Evolutionary conservation across 768 basidiomycete species (phyloP).

Genomic region (Suillus occidentalis): DNA sequence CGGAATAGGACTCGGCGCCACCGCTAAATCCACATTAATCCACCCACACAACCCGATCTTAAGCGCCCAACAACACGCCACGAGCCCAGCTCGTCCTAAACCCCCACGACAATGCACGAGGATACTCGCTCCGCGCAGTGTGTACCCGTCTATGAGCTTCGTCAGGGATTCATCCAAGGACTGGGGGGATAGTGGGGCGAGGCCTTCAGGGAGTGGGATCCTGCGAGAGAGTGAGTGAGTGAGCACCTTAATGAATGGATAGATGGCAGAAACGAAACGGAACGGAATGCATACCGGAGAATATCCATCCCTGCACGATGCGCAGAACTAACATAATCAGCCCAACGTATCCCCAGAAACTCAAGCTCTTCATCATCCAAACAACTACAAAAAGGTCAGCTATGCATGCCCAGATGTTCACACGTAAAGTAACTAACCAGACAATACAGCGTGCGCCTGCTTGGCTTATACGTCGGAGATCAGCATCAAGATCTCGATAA

Average conservation of each 20-base stretch:
- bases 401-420: neutral
- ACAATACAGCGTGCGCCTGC: constrained; percentile 80
- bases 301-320: constrained; percentile 45
- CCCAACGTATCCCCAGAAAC: constrained; percentile 86
- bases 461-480: constrained; percentile 71
- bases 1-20: neutral
- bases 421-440: constrained; percentile 49
- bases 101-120: constrained; percentile 94
- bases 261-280: neutral
- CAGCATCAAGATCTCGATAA: constrained; percentile 76
- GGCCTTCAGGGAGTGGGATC: constrained; percentile 87
- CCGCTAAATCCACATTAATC: constrained; percentile 35
- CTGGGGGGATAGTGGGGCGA: constrained; percentile 62
- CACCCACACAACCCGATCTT: constrained; percentile 88
- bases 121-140: constrained; percentile 67
- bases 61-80: constrained; percentile 91
- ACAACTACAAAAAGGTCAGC: constrained; percentile 48
- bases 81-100: constrained; percentile 87
- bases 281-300: constrained; percentile 52
- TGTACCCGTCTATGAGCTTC: constrained; percentile 67
- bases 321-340: constrained; percentile 67
- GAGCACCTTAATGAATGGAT: neutral
- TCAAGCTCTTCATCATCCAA: constrained; percentile 82
- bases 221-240: constrained; percentile 36
- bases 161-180: constrained; percentile 67